Evolutionary conservation across 345 rosid species (phyloP), one percentile per base, ranked within the genome.

Genomic region (Trapa incisa): DNA sequence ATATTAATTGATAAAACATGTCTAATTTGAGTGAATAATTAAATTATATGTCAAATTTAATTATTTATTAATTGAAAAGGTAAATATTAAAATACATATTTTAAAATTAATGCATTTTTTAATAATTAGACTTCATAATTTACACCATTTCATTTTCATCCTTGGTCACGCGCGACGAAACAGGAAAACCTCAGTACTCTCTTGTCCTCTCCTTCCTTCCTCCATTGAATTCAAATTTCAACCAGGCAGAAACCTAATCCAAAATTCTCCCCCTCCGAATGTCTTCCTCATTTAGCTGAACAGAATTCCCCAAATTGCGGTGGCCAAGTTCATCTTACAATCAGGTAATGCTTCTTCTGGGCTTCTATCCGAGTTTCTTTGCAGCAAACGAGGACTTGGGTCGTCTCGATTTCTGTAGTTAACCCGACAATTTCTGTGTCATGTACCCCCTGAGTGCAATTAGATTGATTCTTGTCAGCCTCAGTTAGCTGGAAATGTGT

Each of bases 191-290:
- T 54, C 62, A 7, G 48, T 45, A 16, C 45, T 58, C 70, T 41
- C 35, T 60, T 48, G 36, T 52, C 50, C 43, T 41, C 43, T 15
- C 7, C 36, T 22, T 7, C 15, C 17, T 22, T 57, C 64, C 73
- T 71, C 77, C 48, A 61, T 67, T 16, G 66, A 41, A 72, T 68
- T 73, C 74, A 15, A 32, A 64, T 61, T 58, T 48, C 13, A 47
- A n/a, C 52, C 3, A 52, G 10, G 0, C 62, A 50, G 33, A 54
- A 54, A 45, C 22, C 60, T 58, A 39, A 69, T 66, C 16, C 70
- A 37, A 53, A 67, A 58, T 32, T 35, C 62, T 1, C 56, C 56
- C 60, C 33, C 60, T 22, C 60, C 33, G 33, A 22, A 54, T 3
- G 5, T 22, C 60, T 16, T 11, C 37, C 62, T 6, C 32, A 41